Conservation (phyloP, 2,329 filamentous ascomycete species). For the Bertia moriformis region DNA sequence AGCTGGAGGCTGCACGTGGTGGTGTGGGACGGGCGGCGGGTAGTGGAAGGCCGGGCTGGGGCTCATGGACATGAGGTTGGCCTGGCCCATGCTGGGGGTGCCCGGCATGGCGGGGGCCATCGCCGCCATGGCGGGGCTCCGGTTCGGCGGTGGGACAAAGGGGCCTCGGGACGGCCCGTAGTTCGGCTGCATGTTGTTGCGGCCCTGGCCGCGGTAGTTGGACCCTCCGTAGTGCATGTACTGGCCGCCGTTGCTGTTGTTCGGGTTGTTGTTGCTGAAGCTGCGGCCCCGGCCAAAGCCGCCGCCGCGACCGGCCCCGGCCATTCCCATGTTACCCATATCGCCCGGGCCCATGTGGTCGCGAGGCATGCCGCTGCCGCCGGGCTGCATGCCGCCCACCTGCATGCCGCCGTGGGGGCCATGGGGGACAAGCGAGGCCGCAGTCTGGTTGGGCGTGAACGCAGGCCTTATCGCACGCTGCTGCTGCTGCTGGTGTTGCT, state of each 20-base stretch:
- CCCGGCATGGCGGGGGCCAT: slow-evolving; percentile 46
- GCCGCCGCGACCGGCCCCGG: slow-evolving; percentile 5
- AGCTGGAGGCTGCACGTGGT: slow-evolving; percentile 38
- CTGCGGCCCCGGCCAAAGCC: slow-evolving; percentile 18
- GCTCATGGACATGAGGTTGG: slow-evolving; percentile 52
- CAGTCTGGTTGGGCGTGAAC: too few species aligned
- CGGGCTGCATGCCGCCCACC: slow-evolving; percentile 7
- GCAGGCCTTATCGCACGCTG: too few species aligned
- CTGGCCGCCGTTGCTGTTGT: slow-evolving; percentile 27
- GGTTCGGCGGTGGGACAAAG: slow-evolving; percentile 3
- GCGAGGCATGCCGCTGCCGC: too few species aligned
- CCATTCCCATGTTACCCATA: too few species aligned
- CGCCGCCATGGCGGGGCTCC: slow-evolving; percentile 28
- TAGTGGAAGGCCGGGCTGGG: slow-evolving; percentile 48
- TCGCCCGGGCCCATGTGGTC: too few species aligned
- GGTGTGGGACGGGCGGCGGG: slow-evolving; percentile 40
- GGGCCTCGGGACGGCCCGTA: background rate
- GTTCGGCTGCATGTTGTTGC: background rate
- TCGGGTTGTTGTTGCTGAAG: slow-evolving; percentile 27
- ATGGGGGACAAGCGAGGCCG: too few species aligned
- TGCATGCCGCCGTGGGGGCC: slow-evolving; percentile 17
- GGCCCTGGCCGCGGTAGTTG: slow-evolving; percentile 13
- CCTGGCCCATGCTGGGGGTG: slow-evolving; percentile 53
- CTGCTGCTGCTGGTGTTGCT: slow-evolving; percentile 29
- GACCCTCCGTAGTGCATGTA: slow-evolving; percentile 27